Percentiles rank a stretch among this genome's conserved stretches.
Conservation (phyloP, 2,329 filamentous ascomycete genomes). For the Colletotrichum plurivorum region DNA sequence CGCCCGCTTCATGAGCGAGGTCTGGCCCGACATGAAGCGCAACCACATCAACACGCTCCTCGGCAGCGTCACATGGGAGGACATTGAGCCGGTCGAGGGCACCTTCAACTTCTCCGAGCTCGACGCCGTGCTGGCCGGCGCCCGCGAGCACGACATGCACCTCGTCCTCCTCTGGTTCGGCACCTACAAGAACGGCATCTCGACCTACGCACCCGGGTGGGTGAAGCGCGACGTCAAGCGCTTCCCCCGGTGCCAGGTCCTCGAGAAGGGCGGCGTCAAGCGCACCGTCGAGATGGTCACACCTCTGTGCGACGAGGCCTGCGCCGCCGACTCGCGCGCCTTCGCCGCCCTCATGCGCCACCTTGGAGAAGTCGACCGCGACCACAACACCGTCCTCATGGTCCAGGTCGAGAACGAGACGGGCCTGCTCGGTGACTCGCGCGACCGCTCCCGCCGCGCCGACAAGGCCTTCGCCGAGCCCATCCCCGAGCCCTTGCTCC, state of each 20-base stretch:
- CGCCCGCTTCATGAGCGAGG: constrained; percentile 50
- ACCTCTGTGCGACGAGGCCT: constrained; percentile 47
- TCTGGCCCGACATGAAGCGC: constrained; percentile 50
- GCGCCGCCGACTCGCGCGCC: constrained; percentile 49
- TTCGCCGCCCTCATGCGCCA: constrained; percentile 51
- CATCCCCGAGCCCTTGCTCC: constrained; percentile 47
- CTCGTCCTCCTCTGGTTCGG: constrained; percentile 57
- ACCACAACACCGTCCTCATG: constrained; percentile 67
- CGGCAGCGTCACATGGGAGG: constrained; percentile 54
- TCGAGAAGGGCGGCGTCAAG: constrained; percentile 50
- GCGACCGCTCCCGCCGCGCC: constrained; percentile 59
- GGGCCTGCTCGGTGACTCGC: constrained; percentile 65
- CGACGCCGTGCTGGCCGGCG: constrained; percentile 50
- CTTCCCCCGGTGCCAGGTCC: constrained; percentile 51
- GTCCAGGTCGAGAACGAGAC: constrained; percentile 71
- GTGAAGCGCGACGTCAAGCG: constrained; percentile 52
- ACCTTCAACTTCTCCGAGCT: constrained; percentile 52
- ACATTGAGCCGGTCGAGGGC: constrained; percentile 53
- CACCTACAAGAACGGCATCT: constrained; percentile 56
- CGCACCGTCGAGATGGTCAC: constrained; percentile 52
- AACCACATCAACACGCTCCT: constrained; percentile 54
- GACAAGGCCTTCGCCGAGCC: constrained; percentile 56
- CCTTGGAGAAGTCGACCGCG: constrained; percentile 57
- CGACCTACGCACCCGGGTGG: constrained; percentile 53
- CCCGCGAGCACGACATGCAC: constrained; percentile 50